These are phyloP conservation scores for Metschnikowia matae DNA, from an alignment of 805 yeast species.

Conservation along the genomic window DNA sequence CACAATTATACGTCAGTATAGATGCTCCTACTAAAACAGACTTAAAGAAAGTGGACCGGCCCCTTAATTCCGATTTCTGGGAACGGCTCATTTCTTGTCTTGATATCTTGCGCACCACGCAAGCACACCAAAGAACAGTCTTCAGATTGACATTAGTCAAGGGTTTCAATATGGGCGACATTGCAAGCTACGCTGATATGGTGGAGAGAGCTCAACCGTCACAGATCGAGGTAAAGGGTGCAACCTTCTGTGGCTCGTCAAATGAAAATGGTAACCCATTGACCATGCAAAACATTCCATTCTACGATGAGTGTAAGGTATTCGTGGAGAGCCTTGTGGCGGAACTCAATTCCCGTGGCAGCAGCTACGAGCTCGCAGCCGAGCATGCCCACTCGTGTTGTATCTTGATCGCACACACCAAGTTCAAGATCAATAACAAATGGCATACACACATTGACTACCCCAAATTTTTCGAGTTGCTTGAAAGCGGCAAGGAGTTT, in stretches of 20 bases:
- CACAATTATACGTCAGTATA: conserved; percentile 87
- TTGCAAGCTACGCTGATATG: conserved; percentile 79
- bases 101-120: conserved; percentile 69
- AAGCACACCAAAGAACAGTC: conserved; percentile 83
- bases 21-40: conserved; percentile 88
- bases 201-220: conserved; percentile 80
- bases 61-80: conserved; percentile 89
- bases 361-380: conserved; percentile 80
- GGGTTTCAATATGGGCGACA: conserved; percentile 84
- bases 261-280: conserved; percentile 79
- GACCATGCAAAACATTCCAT: conserved; percentile 94
- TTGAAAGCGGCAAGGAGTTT: conserved; percentile 62
- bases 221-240: conserved; percentile 90
- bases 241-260: conserved; percentile 91
- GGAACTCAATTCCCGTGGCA: conserved; percentile 62
- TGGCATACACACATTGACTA: conserved; percentile 93
- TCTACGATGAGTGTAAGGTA: conserved; percentile 79
- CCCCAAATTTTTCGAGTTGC: conserved; percentile 64
- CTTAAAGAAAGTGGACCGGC: conserved; percentile 80
- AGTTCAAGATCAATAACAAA: conserved; percentile 62
- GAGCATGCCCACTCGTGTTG: conserved; percentile 96
- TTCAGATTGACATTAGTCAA: conserved; percentile 87
- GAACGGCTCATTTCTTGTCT: conserved; percentile 78
- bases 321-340: conserved; percentile 64
- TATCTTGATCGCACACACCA: conserved; percentile 72